Evolutionary conservation across 129 eudicot species (phyloP), one percentile per base, ranked within the genome.

Genomic region (Saussurea involucrata): DNA sequence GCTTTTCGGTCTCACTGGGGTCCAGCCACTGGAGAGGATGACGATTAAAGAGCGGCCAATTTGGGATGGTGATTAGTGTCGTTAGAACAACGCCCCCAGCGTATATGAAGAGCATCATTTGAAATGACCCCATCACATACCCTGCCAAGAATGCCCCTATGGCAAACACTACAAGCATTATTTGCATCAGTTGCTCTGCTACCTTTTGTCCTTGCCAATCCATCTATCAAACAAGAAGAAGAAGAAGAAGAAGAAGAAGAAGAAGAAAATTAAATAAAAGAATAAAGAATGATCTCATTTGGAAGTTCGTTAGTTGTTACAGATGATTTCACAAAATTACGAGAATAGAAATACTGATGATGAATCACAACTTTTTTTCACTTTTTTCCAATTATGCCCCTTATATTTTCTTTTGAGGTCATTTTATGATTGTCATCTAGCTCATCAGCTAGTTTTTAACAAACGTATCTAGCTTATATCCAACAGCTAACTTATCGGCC

Each of bases 131-230:
- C 68, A 65, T 64, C n/a, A 46, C 11, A 65, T 79, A 79, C 60
- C 85, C 85, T 17, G 69, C 70, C 29, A 76, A 13, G 24, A 82
- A 82, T 10, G 81, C 68, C 53, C 66, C 77, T 32, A 82, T 55
- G 0, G 78, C 81, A 70, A 82, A 76, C 0, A 65, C 63, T 28
- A 82, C 78, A 32, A 82, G 49, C 73, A 82, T 24, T 42, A 82
- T 76, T 29, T 76, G 81, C 85, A 82, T 82, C 69, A 82, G 63
- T 25, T 63, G 85, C 42, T 82, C 85, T 4, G 78, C 78, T 31
- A 82, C 24, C 78, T 76, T 82, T 76, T 82, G 81, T 27, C 81
- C 85, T 76, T 82, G 81, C 85, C 85, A 82, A 64, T 82, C 81
- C 85, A 82, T 76, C 81, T 76, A 63, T 75, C 58, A 60, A 49